Evolutionary conservation across 2,329 filamentous ascomycete genomes (phyloP), one percentile per base, ranked within the genome.

Genomic region (Botrytis tulipae): DNA sequence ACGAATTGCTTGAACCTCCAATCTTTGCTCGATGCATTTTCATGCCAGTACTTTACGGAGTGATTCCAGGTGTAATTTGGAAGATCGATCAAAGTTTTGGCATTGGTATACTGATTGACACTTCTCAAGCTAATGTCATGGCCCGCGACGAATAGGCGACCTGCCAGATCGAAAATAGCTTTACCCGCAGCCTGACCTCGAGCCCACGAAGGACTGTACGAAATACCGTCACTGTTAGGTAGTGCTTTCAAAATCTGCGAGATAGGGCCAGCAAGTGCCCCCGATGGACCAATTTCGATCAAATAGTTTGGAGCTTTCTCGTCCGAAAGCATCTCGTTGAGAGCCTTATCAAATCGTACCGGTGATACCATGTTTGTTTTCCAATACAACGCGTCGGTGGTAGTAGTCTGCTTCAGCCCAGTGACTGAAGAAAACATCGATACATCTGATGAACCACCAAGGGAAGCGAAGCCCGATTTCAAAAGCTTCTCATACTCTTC

Each of bases 41-140:
- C 87, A 74, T 86, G 82, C 87, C 87, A 89, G 77, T 87, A 87
- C 0, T 78, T 80, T 51, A 83, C 85, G n/a, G 80, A 79, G 73
- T 88, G 87, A 42, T 88, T 86, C 86, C 87, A 89, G 2, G 84
- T 82, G 73, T 89, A 89, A 1, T 83, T 82, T 1, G 87, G 87
- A 20, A 89, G 78, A 42, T 77, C 83, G 0, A 81, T 76, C 7
- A 88, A 59, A 9, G 60, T 42, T 32, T 35, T 32, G n/a, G 73
- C 83, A 78, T 74, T 83, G 40, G 29, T n/a, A 82, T 22, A 29
- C 12, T 40, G 29, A 77, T 87, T 74, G 32, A 74, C 65, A 20
- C 35, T 44, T 35, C 29, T 46, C 25, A 75, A 25, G 32, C 65
- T 65, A 32, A 74, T 44, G 20, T 44, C 29, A 32, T 67, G 32